Base-by-base conservation (phyloP, 73 alveolate genomes). In the Symbiodinium natans region DNA sequence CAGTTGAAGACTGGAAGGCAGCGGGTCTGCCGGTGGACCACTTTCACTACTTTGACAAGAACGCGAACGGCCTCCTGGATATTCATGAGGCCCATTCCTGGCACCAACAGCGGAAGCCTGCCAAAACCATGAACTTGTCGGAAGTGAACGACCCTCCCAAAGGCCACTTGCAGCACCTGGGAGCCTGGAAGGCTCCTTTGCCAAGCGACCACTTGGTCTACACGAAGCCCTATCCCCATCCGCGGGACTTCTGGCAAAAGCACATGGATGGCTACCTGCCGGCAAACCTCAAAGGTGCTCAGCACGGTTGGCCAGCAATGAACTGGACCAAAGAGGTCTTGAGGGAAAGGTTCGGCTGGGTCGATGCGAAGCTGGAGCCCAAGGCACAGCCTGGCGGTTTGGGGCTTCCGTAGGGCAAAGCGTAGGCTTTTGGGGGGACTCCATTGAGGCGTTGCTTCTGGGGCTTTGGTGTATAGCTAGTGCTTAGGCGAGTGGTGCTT, bases 31-130 rank as follows among this genome's bases (percentile, higher is more conserved):
- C 97, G 48, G 40, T 85, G 25, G 97, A 90, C 19, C 97, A 90
- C 54, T 90, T 90, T 59, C 97, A 73, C 33, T 90, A 90, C 25
- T 90, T 90, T 36, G 97, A 90, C 77, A 41, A 42, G 38, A 90
- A 90, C 23, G n/a, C 36, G 1, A 75, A 90, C 31, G 89, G 88
- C 11, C 10, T 68, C 38, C 19, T 90, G 97, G 77, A 82, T 29
- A 75, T 90, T 11, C 89, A 90, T 33, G 97, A 92, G 38, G 98
- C 98, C 41, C 98, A 92, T 71, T 92, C 98, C 27, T 92, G 98
- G 98, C 98, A 92, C 43, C 98, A 92, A n/a, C 98, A 92, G 39
- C 82, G 92, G 39, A 33, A 92, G 83, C 98, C 98, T 27, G 98
- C 98, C 0, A 15, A 86, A 36, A 77, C 71, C 46, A 90, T 90